These are phyloP conservation scores for Rhizophagus sp. DNA, from an alignment of 192 early-diverging fungal genomes.

Conservation along the genomic window DNA sequence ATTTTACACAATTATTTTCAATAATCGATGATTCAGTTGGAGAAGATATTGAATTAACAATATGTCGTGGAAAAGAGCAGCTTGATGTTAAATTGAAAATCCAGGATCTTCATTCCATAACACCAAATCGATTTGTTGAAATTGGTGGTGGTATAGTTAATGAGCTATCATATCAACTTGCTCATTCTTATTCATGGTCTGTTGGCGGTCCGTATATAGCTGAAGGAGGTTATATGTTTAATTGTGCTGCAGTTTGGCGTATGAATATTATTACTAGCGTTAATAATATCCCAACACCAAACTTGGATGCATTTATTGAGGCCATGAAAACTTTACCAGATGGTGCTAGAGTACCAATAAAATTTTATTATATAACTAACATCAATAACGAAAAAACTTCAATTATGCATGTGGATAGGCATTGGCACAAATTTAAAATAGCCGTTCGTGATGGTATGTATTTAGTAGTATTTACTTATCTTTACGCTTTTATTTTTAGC, in stretches of 20 bases:
- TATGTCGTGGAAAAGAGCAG: constrained; percentile 57
- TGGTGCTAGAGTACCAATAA: constrained; percentile 54
- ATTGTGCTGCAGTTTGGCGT: constrained; percentile 63
- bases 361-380: constrained; percentile 77
- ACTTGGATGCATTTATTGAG: constrained; percentile 66
- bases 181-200: constrained; percentile 67
- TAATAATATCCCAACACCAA: constrained; percentile 63
- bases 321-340: constrained; percentile 66
- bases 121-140: constrained; percentile 82
- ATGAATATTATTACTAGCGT: constrained; percentile 67
- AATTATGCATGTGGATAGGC: constrained; percentile 83
- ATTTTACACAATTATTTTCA: constrained; percentile 68
- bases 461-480: too few species aligned
- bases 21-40: constrained; percentile 66
- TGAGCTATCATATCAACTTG: constrained; percentile 75
- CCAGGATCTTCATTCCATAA: constrained; percentile 75
- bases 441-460: constrained; percentile 69
- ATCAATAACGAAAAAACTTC: constrained; percentile 76
- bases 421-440: constrained; percentile 82
- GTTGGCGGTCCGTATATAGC: constrained; percentile 82
- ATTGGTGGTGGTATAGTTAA: constrained; percentile 83
- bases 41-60: constrained; percentile 48
- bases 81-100: constrained; percentile 48
- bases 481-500: too few species aligned
- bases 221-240: constrained; percentile 65